Conservation (phyloP, 371 early-diverging fungal species). For the Neoconidiobolus thromboides region DNA sequence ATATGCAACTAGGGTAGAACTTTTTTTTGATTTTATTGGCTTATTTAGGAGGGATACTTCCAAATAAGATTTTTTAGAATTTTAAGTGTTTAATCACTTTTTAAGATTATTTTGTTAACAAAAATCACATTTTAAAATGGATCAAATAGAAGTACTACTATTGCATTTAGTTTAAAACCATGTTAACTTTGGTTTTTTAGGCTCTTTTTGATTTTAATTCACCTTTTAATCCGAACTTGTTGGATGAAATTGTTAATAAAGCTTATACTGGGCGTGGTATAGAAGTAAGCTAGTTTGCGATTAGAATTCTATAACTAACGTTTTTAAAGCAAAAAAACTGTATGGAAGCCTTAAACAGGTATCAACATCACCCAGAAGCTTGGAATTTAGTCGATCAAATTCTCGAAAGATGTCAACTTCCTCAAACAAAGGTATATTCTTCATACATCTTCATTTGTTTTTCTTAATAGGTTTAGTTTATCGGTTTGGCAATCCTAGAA, state of each 20-base stretch:
- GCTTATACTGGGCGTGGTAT: slow-evolving; percentile 42
- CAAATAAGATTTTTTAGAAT: too few relatives aligned
- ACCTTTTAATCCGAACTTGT: slow-evolving; percentile 64
- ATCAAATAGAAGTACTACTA: too few relatives aligned
- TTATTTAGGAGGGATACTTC: too few relatives aligned
- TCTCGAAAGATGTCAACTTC: slow-evolving; percentile 58
- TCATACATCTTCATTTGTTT: background rate
- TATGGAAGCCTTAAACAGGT: slow-evolving; percentile 44
- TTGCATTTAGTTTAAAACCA: too few relatives aligned
- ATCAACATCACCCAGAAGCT: slow-evolving; percentile 73
- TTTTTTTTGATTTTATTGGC: too few relatives aligned
- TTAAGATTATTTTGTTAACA: too few relatives aligned
- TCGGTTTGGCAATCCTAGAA: slow-evolving; percentile 94
- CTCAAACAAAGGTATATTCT: slow-evolving; percentile 67
- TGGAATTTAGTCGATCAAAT: slow-evolving; percentile 94
- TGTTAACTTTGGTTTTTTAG: slow-evolving; percentile 11
- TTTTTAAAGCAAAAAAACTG: slow-evolving; percentile 55
- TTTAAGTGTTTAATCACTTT: too few relatives aligned
- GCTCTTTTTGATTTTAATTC: slow-evolving; percentile 73
- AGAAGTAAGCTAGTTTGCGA: slow-evolving; percentile 29
- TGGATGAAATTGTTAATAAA: slow-evolving; percentile 77
- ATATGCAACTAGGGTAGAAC: too few relatives aligned
- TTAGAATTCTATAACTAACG: background rate
- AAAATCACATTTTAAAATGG: too few relatives aligned
- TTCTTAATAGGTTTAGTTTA: slow-evolving; percentile 37